Conservation (phyloP, 164 flowering plant species). For the Warburgia ugandensis region DNA sequence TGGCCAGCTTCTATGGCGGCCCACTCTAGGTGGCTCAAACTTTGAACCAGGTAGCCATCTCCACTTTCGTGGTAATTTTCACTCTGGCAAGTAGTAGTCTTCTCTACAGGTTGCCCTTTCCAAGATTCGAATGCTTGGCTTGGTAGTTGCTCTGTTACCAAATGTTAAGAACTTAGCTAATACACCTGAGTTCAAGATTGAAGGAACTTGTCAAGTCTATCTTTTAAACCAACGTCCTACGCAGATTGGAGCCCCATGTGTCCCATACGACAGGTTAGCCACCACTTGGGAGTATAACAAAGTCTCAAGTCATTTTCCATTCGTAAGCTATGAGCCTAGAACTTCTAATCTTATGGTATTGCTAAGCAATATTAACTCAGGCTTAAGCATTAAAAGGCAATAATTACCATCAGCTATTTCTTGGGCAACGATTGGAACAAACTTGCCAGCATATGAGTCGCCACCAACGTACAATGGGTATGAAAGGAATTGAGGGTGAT, state of each 20-base stretch:
- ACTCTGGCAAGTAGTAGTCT: background rate
- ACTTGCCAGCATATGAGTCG: slow-evolving; percentile 29
- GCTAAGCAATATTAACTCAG: too few relatives aligned
- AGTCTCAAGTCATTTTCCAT: too few relatives aligned
- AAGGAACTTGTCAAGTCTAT: too few relatives aligned
- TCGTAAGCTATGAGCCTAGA: too few relatives aligned
- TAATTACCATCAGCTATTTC: slow-evolving; percentile 20
- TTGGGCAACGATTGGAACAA: slow-evolving; percentile 18
- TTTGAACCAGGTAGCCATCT: background rate
- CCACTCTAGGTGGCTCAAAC: background rate
- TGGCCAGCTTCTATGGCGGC: background rate
- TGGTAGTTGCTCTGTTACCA: background rate
- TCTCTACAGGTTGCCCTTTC: background rate
- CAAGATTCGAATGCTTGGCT: background rate
- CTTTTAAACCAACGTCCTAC: too few relatives aligned
- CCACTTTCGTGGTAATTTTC: background rate
- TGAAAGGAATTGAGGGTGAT: slow-evolving; percentile 17
- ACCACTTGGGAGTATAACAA: too few relatives aligned
- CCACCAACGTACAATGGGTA: slow-evolving; percentile 29
- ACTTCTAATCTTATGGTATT: too few relatives aligned
- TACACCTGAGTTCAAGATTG: too few relatives aligned
- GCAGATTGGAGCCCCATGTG: too few relatives aligned
- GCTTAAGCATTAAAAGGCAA: too few relatives aligned
- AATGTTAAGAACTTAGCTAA: background rate
- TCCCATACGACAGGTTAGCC: too few relatives aligned